Evolutionary conservation across 2,329 filamentous ascomycete genomes (phyloP).

Genomic region (Xenosphaeropsis pyriputrescens): DNA sequence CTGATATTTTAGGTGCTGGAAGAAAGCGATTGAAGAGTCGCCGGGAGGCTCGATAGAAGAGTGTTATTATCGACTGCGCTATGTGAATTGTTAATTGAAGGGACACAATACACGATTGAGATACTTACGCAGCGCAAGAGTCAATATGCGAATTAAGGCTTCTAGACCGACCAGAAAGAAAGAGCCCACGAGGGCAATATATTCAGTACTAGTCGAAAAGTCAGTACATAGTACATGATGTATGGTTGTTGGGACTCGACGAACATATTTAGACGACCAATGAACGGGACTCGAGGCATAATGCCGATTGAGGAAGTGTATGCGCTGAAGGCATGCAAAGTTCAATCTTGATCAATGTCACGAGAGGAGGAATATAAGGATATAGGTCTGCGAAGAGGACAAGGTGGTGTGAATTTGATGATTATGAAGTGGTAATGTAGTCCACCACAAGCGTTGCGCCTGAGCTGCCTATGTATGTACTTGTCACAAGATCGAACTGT

Average conservation of each 20-base stretch:
- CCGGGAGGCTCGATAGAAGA: constrained; percentile 74
- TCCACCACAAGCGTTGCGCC: no score
- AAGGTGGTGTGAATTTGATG: no score
- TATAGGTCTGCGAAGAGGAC: no score
- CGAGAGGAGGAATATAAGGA: no score
- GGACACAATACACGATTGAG: neutral
- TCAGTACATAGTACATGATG: constrained; percentile 1
- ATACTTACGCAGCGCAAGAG: constrained; percentile 65
- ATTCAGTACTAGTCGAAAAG: constrained; percentile 50
- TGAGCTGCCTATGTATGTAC: no score
- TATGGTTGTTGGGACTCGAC: constrained; percentile 1
- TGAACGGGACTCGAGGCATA: constrained; percentile 45
- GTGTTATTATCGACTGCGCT: constrained; percentile 66
- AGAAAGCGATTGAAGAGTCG: constrained; percentile 69
- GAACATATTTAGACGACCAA: constrained; percentile 42
- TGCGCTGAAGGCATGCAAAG: no score
- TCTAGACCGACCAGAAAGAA: constrained; percentile 75
- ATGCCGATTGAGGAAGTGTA: constrained; percentile 4
- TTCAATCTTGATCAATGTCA: no score
- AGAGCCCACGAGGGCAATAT: constrained; percentile 72
- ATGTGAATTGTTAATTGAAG: constrained; percentile 5
- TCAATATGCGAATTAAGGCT: constrained; percentile 69
- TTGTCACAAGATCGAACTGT: no score
- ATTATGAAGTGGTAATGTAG: no score
- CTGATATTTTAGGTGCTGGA: constrained; percentile 50